Conservation (phyloP, 352 stramenopile species). For the Globisporangium rhizosaccharum region DNA sequence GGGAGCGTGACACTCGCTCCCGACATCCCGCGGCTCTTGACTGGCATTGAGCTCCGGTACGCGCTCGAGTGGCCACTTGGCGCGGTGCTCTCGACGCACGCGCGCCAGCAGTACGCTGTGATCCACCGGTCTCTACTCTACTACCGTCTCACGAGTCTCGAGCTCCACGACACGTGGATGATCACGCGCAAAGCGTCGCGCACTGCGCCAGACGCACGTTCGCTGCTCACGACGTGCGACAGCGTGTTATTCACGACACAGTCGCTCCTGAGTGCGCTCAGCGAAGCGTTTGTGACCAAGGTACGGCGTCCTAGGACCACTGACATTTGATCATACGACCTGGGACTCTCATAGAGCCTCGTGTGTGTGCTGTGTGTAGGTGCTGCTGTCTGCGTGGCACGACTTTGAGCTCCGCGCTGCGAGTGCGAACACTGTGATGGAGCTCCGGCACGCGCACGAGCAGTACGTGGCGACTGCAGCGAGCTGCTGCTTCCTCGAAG, state of each 20-base stretch:
- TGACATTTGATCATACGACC: neutral
- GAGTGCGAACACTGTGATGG: slow-evolving; percentile 19
- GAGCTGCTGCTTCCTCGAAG: slow-evolving; percentile 41
- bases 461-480: slow-evolving; percentile 25
- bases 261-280: slow-evolving; percentile 33
- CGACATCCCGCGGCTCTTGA: slow-evolving; percentile 25
- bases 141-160: slow-evolving; percentile 33
- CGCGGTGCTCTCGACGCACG: slow-evolving; percentile 33
- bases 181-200: slow-evolving; percentile 25
- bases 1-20: slow-evolving; percentile 29
- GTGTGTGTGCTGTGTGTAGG: slow-evolving; percentile 15
- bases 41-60: slow-evolving; percentile 43
- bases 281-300: slow-evolving; percentile 39
- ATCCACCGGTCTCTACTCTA: slow-evolving; percentile 46
- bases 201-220: slow-evolving; percentile 5
- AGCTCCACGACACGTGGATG: slow-evolving; percentile 36
- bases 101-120: slow-evolving; percentile 25
- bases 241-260: slow-evolving; percentile 39
- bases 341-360: no score
- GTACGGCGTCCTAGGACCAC: slow-evolving; percentile 13
- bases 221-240: slow-evolving; percentile 21
- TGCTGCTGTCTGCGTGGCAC: slow-evolving; percentile 34
- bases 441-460: slow-evolving; percentile 31
- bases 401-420: slow-evolving; percentile 18
- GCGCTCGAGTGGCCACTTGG: slow-evolving; percentile 43